Evolutionary conservation across 208 protist species (phyloP), one percentile per base, ranked within the genome.

Genomic region (Acanthamoeba castellanii): DNA sequence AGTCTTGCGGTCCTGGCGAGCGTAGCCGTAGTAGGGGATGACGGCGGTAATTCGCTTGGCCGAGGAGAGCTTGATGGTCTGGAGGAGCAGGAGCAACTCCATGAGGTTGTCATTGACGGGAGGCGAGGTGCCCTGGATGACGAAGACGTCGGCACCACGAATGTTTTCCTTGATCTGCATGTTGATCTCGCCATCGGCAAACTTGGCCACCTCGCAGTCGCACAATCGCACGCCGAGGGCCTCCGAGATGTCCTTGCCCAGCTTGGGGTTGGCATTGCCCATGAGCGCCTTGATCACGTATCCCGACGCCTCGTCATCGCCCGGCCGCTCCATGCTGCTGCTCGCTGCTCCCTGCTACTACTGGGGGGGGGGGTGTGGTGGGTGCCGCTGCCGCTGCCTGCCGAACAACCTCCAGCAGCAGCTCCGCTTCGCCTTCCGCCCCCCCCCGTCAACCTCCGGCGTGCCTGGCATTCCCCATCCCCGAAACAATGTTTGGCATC

Each of bases 61-160:
- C 3, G 95, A 97, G 1, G 96, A 85, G n/a, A 85, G 91, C 52
- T 91, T 94, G 25, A 90, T 64, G 27, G 96, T 95, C 55, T 97
- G 92, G 25, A 95, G 92, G 11, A 96, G 68, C 1, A 97, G 50
- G 11, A 97, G 82, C 7, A 95, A 91, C 84, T 95, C 99, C 98
- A 99, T 99, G 27, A 99, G 96, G 32, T 98, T 97, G 55, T 98
- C 90, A 96, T 99, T 99, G 59, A 99, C 97, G 93, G 99, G 97
- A 93, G 99, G 99, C 76, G 98, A 97, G 6, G 98, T 99, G 91
- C 98, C 98, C 95, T 99, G 98, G 89, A 99, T 99, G 84, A 99
- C 99, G 96, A 98, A 99, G 55, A 99, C 98, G 96, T 99, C 98
- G 32, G 96, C 97, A 34, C 98, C 99, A 78, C 99, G 97, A 52